Conservation (phyloP, 108 stramenopile genomes). For the Fragilariopsis cylindrus region DNA sequence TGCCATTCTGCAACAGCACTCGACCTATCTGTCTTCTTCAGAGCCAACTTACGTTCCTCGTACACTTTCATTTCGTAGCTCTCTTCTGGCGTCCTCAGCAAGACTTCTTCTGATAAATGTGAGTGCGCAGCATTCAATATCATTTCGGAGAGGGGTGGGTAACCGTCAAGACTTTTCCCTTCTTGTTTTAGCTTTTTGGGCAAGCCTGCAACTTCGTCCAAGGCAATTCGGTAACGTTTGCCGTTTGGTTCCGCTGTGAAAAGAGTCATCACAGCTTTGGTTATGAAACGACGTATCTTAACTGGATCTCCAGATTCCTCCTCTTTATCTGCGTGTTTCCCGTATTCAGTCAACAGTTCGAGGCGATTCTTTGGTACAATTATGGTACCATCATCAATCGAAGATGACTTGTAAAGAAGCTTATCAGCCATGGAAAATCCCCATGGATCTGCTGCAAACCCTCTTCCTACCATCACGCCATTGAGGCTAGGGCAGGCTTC, state of each 20-base stretch:
- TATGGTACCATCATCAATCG: background rate
- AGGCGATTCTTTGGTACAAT: slow-evolving; percentile 49
- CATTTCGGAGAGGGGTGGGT: slow-evolving; percentile 76
- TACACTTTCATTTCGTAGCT: slow-evolving; percentile 61
- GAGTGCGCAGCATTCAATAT: slow-evolving; percentile 69
- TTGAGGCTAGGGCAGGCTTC: slow-evolving; percentile 51
- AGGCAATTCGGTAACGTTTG: slow-evolving; percentile 79
- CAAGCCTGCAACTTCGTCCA: slow-evolving; percentile 72
- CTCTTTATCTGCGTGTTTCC: slow-evolving; percentile 68
- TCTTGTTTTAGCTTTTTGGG: slow-evolving; percentile 55
- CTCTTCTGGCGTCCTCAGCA: slow-evolving; percentile 72
- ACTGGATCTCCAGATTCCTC: slow-evolving; percentile 69
- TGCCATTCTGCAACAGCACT: slow-evolving; percentile 55
- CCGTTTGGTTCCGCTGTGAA: slow-evolving; percentile 85
- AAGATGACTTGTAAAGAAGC: slow-evolving; percentile 44
- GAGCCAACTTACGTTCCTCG: slow-evolving; percentile 37
- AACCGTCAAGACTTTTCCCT: slow-evolving; percentile 33
- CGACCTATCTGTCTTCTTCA: slow-evolving; percentile 19
- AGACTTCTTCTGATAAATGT: slow-evolving; percentile 71
- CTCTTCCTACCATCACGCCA: slow-evolving; percentile 88
- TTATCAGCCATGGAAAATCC: slow-evolving; percentile 80
- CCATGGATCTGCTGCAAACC: slow-evolving; percentile 83
- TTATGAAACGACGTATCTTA: slow-evolving; percentile 68
- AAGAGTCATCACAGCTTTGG: slow-evolving; percentile 72
- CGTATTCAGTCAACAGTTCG: slow-evolving; percentile 72